A percentile compares a stretch with the other conserved stretches of the same genome.
phyloP scores from a whole-genome alignment of 2,329 filamentous ascomycete species.

The Falciphora oryzae region DNA sequence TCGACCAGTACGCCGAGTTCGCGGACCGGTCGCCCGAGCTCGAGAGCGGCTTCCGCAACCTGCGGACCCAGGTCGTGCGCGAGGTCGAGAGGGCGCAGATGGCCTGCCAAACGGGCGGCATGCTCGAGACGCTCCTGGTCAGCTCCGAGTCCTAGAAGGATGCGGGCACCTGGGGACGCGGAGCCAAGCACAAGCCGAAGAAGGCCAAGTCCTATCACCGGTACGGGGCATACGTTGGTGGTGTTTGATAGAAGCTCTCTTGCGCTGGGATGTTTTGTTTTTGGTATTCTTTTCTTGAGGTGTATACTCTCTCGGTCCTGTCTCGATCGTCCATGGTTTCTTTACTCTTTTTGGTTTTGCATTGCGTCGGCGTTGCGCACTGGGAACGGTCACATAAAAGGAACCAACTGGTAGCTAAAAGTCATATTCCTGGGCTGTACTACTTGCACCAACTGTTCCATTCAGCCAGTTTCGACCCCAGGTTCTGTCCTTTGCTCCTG shows the following conservation, averaged over 20 bases:
- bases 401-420: background rate
- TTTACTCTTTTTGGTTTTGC: background rate
- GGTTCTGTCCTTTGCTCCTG: too few species aligned
- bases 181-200: background rate
- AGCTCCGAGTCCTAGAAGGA: slow-evolving; percentile 8
- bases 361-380: background rate
- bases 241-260: background rate
- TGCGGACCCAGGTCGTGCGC: slow-evolving; percentile 65
- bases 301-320: background rate
- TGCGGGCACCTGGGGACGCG: too few species aligned
- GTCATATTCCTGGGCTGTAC: background rate
- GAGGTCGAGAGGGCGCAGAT: slow-evolving; percentile 81
- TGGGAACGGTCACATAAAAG: background rate
- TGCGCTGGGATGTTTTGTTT: background rate
- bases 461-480: too few species aligned
- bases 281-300: background rate
- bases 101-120: slow-evolving; percentile 76
- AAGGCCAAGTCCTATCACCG: background rate
- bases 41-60: slow-evolving; percentile 59
- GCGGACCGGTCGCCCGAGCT: slow-evolving; percentile 69
- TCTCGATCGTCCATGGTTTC: background rate
- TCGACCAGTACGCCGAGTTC: slow-evolving; percentile 84
- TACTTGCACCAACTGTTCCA: too few species aligned
- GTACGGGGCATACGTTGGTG: background rate
- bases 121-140: slow-evolving; percentile 69